Evolutionary conservation across 2,329 filamentous ascomycete species (phyloP).

Genomic region (Diaporthe sp.): DNA sequence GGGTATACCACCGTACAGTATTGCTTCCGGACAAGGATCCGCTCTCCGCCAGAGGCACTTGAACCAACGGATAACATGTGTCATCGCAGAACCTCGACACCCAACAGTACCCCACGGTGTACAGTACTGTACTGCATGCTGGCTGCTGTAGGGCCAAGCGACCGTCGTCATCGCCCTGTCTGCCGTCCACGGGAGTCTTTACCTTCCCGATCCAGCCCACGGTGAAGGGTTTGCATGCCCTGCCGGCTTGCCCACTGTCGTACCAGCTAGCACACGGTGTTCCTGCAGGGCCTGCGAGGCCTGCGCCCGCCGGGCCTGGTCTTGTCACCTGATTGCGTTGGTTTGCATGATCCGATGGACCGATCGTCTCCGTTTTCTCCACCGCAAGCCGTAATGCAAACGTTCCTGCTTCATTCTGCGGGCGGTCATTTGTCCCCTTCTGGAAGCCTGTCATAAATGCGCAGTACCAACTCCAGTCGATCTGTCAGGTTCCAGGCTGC

Average conservation of each 20-base stretch:
- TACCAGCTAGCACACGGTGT: constrained; percentile 30
- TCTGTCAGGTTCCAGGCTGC: constrained; percentile 37
- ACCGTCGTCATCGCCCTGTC: constrained; percentile 29
- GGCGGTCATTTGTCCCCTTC: constrained; percentile 40
- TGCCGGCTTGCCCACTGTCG: constrained; percentile 1
- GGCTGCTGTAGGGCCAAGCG: not conserved
- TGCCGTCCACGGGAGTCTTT: constrained; percentile 10
- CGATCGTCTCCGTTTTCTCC: constrained; percentile 33
- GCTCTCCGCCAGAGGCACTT: not conserved
- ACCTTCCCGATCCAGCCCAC: constrained; percentile 23
- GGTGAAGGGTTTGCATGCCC: constrained; percentile 15
- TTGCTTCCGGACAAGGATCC: constrained; percentile 1
- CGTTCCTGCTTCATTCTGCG: constrained; percentile 36
- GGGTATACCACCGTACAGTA: not conserved
- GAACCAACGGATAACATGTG: constrained; percentile 26
- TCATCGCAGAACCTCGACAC: constrained; percentile 6
- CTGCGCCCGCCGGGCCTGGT: not conserved
- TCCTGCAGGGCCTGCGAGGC: constrained; percentile 13
- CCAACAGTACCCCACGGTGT: constrained; percentile 8
- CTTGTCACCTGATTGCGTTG: constrained; percentile 36
- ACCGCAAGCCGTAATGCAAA: constrained; percentile 31
- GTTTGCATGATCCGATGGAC: constrained; percentile 37
- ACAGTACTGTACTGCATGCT: not conserved
- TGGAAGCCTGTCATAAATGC: constrained; percentile 38
- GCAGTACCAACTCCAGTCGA: constrained; percentile 35